phyloP scores from a whole-genome alignment of 2,329 filamentous ascomycete genomes.

The Trichophyton equinum region DNA sequence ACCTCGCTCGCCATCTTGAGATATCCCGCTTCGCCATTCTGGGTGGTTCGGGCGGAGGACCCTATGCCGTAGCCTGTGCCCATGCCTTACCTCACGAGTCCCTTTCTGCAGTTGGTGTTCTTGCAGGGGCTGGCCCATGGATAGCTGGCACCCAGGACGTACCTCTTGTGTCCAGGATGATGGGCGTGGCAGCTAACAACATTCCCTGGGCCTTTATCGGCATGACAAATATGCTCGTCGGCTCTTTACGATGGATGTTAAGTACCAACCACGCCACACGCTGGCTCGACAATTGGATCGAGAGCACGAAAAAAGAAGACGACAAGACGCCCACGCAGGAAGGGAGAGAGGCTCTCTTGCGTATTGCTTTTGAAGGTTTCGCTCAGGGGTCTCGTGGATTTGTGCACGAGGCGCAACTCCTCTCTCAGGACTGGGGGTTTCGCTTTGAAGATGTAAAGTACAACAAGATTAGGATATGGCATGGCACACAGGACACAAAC shows the following conservation, averaged over 20 bases:
- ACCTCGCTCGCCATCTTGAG: slow-evolving; percentile 30
- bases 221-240: neutral
- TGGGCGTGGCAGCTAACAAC: slow-evolving; percentile 14
- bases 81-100: slow-evolving; percentile 23
- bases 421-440: slow-evolving; percentile 22
- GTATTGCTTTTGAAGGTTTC: slow-evolving; percentile 19
- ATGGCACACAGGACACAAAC: slow-evolving; percentile 21
- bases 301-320: neutral
- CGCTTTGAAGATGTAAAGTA: slow-evolving; percentile 18
- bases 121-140: slow-evolving; percentile 28
- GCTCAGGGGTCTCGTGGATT: slow-evolving; percentile 17
- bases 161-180: slow-evolving; percentile 14
- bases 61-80: slow-evolving; percentile 38
- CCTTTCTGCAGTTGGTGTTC: slow-evolving; percentile 27
- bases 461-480: slow-evolving; percentile 18
- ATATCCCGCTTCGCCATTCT: slow-evolving; percentile 33
- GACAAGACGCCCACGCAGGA: slow-evolving; percentile 11
- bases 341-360: neutral
- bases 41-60: slow-evolving; percentile 37
- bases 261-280: neutral
- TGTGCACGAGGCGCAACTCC: slow-evolving; percentile 19
- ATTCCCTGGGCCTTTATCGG: neutral
- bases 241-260: slow-evolving; percentile 12
- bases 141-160: slow-evolving; percentile 17
- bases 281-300: neutral